Evolutionary conservation across 352 stramenopile species (phyloP).

Genomic region (Globisporangium splendens): DNA sequence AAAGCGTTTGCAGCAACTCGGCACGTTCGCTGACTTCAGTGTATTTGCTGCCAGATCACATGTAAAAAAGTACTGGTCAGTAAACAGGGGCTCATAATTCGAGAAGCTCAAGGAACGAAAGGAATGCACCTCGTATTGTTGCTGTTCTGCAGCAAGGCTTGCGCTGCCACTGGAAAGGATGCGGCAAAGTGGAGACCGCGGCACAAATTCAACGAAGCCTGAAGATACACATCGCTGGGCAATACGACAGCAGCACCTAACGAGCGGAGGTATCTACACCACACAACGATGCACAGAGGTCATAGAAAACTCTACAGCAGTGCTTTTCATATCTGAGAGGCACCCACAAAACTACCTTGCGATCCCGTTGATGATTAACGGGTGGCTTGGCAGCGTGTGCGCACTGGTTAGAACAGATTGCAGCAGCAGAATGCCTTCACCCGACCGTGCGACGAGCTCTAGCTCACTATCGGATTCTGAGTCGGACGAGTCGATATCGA

Average conservation of each 20-base stretch:
- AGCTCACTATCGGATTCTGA: slow-evolving; percentile 44
- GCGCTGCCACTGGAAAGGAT: slow-evolving; percentile 37
- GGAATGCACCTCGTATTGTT: slow-evolving; percentile 41
- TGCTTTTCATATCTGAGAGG: no score
- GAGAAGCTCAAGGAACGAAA: no score
- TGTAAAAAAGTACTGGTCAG: no score
- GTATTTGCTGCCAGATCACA: slow-evolving; percentile 40
- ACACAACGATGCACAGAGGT: background rate
- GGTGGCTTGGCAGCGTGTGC: slow-evolving; percentile 46
- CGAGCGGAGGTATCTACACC: slow-evolving; percentile 56
- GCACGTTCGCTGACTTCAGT: slow-evolving; percentile 47
- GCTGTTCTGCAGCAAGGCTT: slow-evolving; percentile 49
- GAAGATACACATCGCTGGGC: slow-evolving; percentile 41
- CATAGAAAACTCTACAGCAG: background rate
- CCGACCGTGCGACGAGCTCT: slow-evolving; percentile 22
- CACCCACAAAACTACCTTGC: slow-evolving; percentile 29
- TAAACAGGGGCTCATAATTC: no score
- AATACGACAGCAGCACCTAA: slow-evolving; percentile 53
- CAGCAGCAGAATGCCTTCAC: slow-evolving; percentile 49
- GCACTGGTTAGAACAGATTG: slow-evolving; percentile 46
- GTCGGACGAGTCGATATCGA: slow-evolving; percentile 78
- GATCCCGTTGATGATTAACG: slow-evolving; percentile 52
- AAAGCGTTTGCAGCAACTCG: slow-evolving; percentile 32
- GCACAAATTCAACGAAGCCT: slow-evolving; percentile 36
- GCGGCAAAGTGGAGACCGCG: slow-evolving; percentile 44